Evolutionary conservation across 2,329 filamentous ascomycete genomes (phyloP).

Genomic region (Conoideocrella luteorostrata): DNA sequence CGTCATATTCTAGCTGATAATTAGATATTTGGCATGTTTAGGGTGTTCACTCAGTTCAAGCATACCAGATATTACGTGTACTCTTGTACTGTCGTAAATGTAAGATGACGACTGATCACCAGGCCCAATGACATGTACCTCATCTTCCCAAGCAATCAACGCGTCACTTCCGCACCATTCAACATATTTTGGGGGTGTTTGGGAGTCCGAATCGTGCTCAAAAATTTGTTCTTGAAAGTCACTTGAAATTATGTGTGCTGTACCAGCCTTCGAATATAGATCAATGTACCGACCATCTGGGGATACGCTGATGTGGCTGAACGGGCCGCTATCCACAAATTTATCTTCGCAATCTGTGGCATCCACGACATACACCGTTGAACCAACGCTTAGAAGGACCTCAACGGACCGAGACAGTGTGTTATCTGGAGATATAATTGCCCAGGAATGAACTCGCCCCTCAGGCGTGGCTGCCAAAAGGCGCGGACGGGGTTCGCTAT

Average conservation of each 20-base stretch:
- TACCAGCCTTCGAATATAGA: conserved; percentile 78
- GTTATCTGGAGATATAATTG: conserved; percentile 77
- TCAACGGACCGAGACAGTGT: conserved; percentile 91
- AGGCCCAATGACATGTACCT: conserved; percentile 88
- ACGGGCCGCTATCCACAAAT: conserved; percentile 84
- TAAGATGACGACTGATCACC: conserved; percentile 69
- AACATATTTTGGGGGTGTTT: conserved; percentile 77
- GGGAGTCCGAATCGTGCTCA: conserved; percentile 83
- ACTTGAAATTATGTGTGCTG: conserved; percentile 86
- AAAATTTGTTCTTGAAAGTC: conserved; percentile 91
- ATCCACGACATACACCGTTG: conserved; percentile 83
- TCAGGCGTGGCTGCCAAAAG: conserved; percentile 70
- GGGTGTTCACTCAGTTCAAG: background rate
- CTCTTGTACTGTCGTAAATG: conserved; percentile 82
- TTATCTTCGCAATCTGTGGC: conserved; percentile 86
- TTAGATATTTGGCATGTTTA: conserved; percentile 8
- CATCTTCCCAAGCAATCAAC: conserved; percentile 94
- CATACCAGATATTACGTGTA: conserved; percentile 80
- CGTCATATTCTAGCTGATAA: conserved; percentile 56
- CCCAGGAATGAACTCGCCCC: conserved; percentile 80
- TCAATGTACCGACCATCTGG: conserved; percentile 85
- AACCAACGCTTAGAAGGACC: conserved; percentile 75
- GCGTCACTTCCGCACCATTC: conserved; percentile 97
- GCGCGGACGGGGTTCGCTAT: conserved; percentile 84
- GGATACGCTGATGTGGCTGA: conserved; percentile 83